phyloP scores from a whole-genome alignment of 2,329 filamentous ascomycete genomes.

The Colletotrichum sojae region DNA sequence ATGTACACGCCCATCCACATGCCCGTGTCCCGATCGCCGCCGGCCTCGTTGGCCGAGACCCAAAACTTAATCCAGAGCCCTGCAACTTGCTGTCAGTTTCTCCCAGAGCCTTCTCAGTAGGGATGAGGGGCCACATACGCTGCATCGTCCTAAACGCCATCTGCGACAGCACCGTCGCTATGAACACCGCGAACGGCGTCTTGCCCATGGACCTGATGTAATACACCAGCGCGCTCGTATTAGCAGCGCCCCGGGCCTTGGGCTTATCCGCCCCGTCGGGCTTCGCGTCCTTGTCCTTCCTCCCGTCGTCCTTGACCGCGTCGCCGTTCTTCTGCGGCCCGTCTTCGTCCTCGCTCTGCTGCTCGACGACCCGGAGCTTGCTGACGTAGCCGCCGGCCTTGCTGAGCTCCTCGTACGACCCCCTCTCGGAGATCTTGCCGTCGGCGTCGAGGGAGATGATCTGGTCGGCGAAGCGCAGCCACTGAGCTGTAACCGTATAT shows the following conservation, averaged over 20 bases:
- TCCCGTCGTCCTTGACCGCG: background rate
- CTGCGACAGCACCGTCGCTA: conserved; percentile 16
- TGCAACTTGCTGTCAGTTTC: background rate
- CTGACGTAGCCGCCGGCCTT: conserved; percentile 21
- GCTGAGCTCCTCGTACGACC: conserved; percentile 16
- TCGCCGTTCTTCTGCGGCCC: background rate
- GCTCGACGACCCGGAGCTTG: background rate
- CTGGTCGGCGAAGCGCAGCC: conserved; percentile 22
- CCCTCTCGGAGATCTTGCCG: conserved; percentile 17
- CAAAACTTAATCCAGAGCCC: conserved; percentile 35
- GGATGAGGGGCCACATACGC: too few species aligned
- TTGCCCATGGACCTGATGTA: conserved; percentile 28
- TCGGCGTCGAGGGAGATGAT: conserved; percentile 20
- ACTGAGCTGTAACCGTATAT: conserved; percentile 3
- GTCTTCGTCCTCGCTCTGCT: background rate
- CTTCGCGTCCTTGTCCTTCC: background rate
- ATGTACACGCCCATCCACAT: conserved; percentile 32
- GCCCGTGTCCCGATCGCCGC: background rate
- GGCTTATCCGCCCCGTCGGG: background rate
- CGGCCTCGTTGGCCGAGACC: conserved; percentile 24
- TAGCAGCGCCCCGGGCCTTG: background rate
- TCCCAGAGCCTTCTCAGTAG: too few species aligned
- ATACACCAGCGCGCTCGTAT: conserved; percentile 23
- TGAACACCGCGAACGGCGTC: conserved; percentile 8
- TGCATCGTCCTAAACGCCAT: conserved; percentile 27